These are phyloP conservation scores for Rhizopogon vinicolor DNA, from an alignment of 768 basidiomycete species.

Conservation along the genomic window DNA sequence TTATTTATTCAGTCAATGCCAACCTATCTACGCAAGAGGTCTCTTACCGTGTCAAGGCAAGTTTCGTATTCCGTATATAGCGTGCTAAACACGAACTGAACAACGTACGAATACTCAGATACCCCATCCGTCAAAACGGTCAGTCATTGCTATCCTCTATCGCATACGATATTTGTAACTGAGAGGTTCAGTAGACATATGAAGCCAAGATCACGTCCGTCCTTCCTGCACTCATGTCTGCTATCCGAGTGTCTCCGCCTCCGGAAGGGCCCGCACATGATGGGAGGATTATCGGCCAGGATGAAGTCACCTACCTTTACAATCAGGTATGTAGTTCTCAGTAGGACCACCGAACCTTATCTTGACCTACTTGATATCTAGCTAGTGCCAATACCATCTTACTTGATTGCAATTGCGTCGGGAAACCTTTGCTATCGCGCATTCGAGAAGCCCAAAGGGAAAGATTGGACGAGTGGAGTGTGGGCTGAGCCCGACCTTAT, in stretches of 20 bases:
- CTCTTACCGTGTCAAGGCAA: conserved; percentile 76
- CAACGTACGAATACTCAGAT: conserved; percentile 38
- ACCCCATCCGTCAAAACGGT: conserved; percentile 85
- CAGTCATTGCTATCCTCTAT: conserved; percentile 17
- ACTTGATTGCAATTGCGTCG: conserved; percentile 87
- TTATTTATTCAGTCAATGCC: conserved; percentile 90
- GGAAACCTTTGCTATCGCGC: conserved; percentile 76
- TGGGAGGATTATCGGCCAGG: conserved; percentile 71
- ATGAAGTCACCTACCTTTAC: conserved; percentile 70
- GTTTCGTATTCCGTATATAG: neutral
- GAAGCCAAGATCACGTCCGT: conserved; percentile 69
- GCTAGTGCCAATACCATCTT: conserved; percentile 84
- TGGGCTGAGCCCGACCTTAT: conserved; percentile 90
- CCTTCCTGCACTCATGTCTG: conserved; percentile 87
- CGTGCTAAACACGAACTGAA: too few species aligned
- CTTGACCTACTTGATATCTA: conserved; percentile 23
- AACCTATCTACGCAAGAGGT: conserved; percentile 84
- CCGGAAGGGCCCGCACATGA: conserved; percentile 65
- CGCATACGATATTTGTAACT: neutral
- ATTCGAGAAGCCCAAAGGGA: conserved; percentile 56
- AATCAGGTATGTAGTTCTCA: conserved; percentile 52
- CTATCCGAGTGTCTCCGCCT: conserved; percentile 73
- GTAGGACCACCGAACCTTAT: neutral
- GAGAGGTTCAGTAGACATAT: conserved; percentile 54
- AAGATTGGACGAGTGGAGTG: conserved; percentile 76